These are phyloP conservation scores for Podaxis sp. DNA, from an alignment of 768 basidiomycete genomes.

Conservation along the genomic window DNA sequence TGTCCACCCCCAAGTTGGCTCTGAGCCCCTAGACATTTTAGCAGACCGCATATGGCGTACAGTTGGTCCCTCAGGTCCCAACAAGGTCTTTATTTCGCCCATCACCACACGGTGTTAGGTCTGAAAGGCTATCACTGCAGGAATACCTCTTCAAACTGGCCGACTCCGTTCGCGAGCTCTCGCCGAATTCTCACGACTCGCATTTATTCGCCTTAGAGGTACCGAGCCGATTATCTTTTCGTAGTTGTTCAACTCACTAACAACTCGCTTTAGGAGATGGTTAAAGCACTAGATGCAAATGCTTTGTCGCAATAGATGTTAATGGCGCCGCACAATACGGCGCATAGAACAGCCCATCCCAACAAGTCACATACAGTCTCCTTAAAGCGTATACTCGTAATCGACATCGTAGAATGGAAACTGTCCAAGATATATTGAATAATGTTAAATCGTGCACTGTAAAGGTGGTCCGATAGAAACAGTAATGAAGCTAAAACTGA, in stretches of 20 bases:
- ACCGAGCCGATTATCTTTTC: slow-evolving; percentile 14
- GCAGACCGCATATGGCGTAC: slow-evolving; percentile 70
- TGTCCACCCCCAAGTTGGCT: slow-evolving; percentile 56
- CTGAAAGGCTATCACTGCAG: slow-evolving; percentile 32
- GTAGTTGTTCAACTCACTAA: not conserved
- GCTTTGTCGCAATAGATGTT: not conserved
- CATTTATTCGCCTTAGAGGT: slow-evolving; percentile 81
- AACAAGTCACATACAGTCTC: not conserved
- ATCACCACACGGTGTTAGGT: not conserved
- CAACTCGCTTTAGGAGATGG: not conserved
- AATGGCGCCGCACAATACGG: not conserved
- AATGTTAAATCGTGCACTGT: too few relatives aligned
- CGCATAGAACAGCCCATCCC: not conserved
- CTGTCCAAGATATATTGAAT: too few relatives aligned
- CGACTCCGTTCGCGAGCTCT: slow-evolving; percentile 67
- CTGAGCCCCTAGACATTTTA: slow-evolving; percentile 70
- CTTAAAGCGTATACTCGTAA: not conserved
- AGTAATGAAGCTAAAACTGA: too few relatives aligned
- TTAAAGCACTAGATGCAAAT: slow-evolving; percentile 1
- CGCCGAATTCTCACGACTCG: slow-evolving; percentile 71
- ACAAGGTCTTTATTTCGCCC: slow-evolving; percentile 56
- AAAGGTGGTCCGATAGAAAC: too few relatives aligned
- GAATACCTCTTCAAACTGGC: slow-evolving; percentile 86
- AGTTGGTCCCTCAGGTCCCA: slow-evolving; percentile 84
- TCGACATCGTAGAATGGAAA: not conserved